Percentiles rank a stretch among this genome's conserved stretches.
phyloP scores from a whole-genome alignment of 2,329 filamentous ascomycete species.

The Fusarium metavorans region DNA sequence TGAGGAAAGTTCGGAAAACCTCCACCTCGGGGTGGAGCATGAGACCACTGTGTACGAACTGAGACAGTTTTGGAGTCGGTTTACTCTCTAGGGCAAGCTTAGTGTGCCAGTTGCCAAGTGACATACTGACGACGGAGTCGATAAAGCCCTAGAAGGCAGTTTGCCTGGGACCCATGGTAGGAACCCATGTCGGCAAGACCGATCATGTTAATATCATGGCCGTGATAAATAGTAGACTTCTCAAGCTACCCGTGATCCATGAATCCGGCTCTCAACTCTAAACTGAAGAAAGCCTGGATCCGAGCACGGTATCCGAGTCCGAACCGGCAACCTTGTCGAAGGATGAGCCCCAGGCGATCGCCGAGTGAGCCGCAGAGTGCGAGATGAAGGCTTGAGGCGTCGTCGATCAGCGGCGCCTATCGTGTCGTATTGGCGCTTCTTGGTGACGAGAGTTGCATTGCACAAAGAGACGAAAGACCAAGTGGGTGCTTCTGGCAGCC shows the following conservation, averaged over 20 bases:
- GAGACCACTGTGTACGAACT: conserved; percentile 14
- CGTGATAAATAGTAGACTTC: not conserved
- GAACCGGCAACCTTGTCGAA: not conserved
- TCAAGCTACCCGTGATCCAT: not conserved
- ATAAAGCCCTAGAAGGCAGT: not conserved
- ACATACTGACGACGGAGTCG: not conserved
- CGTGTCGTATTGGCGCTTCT: conserved; percentile 2
- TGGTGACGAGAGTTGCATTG: not conserved
- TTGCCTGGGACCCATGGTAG: not conserved
- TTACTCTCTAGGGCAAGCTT: not conserved
- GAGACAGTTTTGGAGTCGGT: conserved; percentile 4
- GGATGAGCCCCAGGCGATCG: not conserved
- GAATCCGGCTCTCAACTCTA: not conserved
- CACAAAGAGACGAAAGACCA: not conserved
- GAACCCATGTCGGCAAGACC: not conserved
- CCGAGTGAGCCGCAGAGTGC: conserved; percentile 5
- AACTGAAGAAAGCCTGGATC: not conserved
- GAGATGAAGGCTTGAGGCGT: conserved; percentile 9
- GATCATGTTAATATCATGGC: not conserved
- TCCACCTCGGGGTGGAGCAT: conserved; percentile 34
- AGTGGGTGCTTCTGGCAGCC: not conserved
- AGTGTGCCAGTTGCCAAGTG: not conserved
- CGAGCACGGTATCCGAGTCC: not conserved
- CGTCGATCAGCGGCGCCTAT: conserved; percentile 4
- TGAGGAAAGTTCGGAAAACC: conserved; percentile 13